Conservation (phyloP, 495 filamentous ascomycete species). For the Penicillium steckii region DNA sequence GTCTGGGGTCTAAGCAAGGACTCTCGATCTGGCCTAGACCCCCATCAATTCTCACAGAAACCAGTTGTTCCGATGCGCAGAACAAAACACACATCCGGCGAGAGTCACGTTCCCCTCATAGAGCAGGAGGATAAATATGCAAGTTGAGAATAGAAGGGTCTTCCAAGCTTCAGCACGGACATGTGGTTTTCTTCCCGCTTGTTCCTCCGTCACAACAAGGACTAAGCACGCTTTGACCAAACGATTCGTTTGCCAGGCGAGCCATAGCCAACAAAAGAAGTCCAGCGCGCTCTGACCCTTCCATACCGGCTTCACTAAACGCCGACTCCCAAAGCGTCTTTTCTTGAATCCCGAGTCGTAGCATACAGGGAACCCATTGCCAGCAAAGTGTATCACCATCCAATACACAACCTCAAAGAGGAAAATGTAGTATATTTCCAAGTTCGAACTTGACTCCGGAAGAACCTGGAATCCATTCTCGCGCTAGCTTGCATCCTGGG, state of each 20-base stretch:
- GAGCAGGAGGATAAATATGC: not conserved
- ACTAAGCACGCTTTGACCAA: not conserved
- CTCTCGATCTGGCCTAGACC: slow-evolving; percentile 53
- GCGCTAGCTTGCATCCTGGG: not conserved
- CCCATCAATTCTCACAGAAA: slow-evolving; percentile 10
- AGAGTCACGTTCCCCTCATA: not conserved
- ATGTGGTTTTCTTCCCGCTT: not conserved
- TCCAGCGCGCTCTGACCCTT: not conserved
- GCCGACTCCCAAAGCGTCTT: not conserved
- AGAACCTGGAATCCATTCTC: not conserved
- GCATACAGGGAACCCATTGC: too few species aligned
- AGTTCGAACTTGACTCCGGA: too few species aligned
- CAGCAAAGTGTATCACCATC: too few species aligned
- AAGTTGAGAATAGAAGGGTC: not conserved
- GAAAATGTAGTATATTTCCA: too few species aligned
- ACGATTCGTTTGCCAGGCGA: not conserved
- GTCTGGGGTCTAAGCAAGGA: slow-evolving; percentile 30
- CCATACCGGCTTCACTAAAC: not conserved
- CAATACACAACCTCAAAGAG: too few species aligned
- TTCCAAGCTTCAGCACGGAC: slow-evolving; percentile 1
- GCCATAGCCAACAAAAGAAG: not conserved
- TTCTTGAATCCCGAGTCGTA: slow-evolving; percentile 2
- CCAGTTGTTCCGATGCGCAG: slow-evolving; percentile 14
- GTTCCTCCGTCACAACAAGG: not conserved
- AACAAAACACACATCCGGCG: not conserved